These are phyloP conservation scores for Chrysosporium queenslandicum DNA, from an alignment of 2,329 filamentous ascomycete species.

Conservation along the genomic window DNA sequence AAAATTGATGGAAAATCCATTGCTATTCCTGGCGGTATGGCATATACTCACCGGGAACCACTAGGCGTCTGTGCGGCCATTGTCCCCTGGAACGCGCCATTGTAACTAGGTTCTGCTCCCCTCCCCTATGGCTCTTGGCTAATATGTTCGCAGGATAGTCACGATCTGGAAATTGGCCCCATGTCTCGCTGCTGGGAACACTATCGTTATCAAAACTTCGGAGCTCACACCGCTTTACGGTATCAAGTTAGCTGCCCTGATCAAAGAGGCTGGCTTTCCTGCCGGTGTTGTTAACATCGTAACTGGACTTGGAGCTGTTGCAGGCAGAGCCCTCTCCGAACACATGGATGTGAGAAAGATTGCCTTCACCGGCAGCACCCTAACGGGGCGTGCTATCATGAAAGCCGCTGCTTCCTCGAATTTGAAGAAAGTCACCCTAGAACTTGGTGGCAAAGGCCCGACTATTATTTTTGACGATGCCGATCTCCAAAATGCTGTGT, in stretches of 20 bases:
- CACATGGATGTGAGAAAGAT: slow-evolving; percentile 26
- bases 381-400: slow-evolving; percentile 35
- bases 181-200: slow-evolving; percentile 39
- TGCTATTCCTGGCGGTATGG: slow-evolving; percentile 20
- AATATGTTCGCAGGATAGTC: background rate
- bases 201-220: slow-evolving; percentile 38
- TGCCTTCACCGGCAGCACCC: slow-evolving; percentile 27
- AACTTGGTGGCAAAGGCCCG: slow-evolving; percentile 31
- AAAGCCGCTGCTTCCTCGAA: slow-evolving; percentile 28
- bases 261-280: slow-evolving; percentile 37
- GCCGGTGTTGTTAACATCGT: slow-evolving; percentile 38
- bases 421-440: slow-evolving; percentile 28
- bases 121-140: background rate
- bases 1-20: slow-evolving; percentile 24
- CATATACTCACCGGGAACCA: slow-evolving; percentile 23
- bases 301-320: slow-evolving; percentile 19
- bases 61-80: slow-evolving; percentile 25
- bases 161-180: slow-evolving; percentile 32
- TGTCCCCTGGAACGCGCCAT: slow-evolving; percentile 25
- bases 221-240: slow-evolving; percentile 37
- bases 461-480: slow-evolving; percentile 30
- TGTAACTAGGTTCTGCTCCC: slow-evolving; percentile 17
- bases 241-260: slow-evolving; percentile 30
- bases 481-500: slow-evolving; percentile 23
- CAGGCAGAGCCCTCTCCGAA: slow-evolving; percentile 33